Conservation (phyloP, 2,329 filamentous ascomycete genomes). For the Ilyonectria mors-panacis region DNA sequence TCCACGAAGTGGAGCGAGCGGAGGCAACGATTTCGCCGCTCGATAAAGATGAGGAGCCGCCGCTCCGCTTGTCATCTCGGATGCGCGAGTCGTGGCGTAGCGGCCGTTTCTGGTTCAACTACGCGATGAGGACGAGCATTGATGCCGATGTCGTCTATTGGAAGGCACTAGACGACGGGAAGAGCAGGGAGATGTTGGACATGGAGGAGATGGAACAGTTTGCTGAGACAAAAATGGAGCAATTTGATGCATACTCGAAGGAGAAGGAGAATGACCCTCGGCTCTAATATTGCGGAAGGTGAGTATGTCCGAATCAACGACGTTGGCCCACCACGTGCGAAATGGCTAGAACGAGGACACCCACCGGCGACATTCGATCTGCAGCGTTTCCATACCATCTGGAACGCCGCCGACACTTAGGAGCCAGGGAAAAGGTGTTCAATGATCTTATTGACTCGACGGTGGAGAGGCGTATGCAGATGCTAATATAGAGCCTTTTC, state of each 20-base stretch:
- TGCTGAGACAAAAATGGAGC: constrained; percentile 28
- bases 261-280: constrained; percentile 7
- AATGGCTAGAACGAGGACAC: neutral
- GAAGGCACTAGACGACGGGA: constrained; percentile 49
- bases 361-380: too few species aligned
- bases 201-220: constrained; percentile 42
- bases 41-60: neutral
- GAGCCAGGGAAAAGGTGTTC: too few species aligned
- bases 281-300: neutral
- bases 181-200: constrained; percentile 26
- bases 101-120: constrained; percentile 55
- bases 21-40: constrained; percentile 3
- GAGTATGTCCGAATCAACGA: neutral
- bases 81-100: constrained; percentile 55
- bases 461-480: too few species aligned
- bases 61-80: constrained; percentile 10
- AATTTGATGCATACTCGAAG: constrained; percentile 15
- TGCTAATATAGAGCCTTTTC: too few species aligned
- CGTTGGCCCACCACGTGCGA: neutral
- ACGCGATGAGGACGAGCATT: constrained; percentile 53
- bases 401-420: too few species aligned
- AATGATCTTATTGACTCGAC: too few species aligned
- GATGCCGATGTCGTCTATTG: constrained; percentile 54
- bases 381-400: too few species aligned
- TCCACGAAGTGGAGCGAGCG: constrained; percentile 9